phyloP scores from a whole-genome alignment of 192 early-diverging fungal species.

The Diversispora eburnea region DNA sequence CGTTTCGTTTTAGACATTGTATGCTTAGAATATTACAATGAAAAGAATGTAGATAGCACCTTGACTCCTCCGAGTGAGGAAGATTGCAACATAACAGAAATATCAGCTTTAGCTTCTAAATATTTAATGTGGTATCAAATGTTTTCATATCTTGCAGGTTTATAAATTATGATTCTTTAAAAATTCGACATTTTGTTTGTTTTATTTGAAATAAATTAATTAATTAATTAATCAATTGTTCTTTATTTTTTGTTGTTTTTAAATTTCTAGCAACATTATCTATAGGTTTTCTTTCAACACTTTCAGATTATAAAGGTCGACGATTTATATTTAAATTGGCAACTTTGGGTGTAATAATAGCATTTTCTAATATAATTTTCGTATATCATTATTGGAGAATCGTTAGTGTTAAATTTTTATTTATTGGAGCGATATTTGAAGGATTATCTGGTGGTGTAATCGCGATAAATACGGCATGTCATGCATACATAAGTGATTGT shows the following conservation, averaged over 20 bases:
- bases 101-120: constrained; percentile 1
- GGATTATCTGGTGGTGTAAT: constrained; percentile 21
- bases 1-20: not conserved
- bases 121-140: constrained; percentile 13
- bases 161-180: not conserved
- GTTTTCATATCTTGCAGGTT: constrained; percentile 10
- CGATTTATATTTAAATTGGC: constrained; percentile 10
- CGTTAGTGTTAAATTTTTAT: constrained; percentile 6
- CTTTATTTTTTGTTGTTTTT: not conserved
- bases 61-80: not conserved
- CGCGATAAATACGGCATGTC: constrained; percentile 21
- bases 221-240: not conserved
- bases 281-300: constrained; percentile 22
- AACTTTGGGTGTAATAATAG: constrained; percentile 11
- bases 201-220: not conserved
- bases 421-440: constrained; percentile 17
- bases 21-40: constrained; percentile 9
- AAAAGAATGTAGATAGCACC: not conserved
- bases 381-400: constrained; percentile 19
- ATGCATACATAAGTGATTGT: constrained; percentile 28
- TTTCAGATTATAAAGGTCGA: constrained; percentile 24
- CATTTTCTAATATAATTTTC: not conserved
- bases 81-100: constrained; percentile 1
- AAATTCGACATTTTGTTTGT: constrained; percentile 5
- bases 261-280: constrained; percentile 2